Conservation (phyloP, 164 flowering plant species). For the Umbellularia californica region DNA sequence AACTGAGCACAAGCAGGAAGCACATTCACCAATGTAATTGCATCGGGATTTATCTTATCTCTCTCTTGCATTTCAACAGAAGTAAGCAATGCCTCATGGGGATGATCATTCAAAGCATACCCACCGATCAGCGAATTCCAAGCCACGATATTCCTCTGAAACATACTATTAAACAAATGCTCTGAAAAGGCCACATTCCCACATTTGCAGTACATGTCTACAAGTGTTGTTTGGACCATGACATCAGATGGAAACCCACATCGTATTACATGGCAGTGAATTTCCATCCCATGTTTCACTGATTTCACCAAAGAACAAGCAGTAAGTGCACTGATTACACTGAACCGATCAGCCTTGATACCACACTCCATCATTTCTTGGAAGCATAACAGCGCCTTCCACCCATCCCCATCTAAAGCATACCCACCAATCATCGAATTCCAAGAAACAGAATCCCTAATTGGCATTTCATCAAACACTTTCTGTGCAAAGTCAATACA, state of each 20-base stretch:
- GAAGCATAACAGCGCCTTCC: slow-evolving; percentile 32
- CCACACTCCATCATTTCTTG: slow-evolving; percentile 36
- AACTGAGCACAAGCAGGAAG: slow-evolving; percentile 53
- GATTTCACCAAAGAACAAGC: slow-evolving; percentile 41
- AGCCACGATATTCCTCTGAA: slow-evolving; percentile 30
- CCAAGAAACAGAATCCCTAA: slow-evolving; percentile 65
- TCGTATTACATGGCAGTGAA: slow-evolving; percentile 31
- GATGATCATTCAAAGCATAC: slow-evolving; percentile 30
- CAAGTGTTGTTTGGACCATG: slow-evolving; percentile 52
- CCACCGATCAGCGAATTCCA: slow-evolving; percentile 67
- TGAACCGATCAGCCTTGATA: slow-evolving; percentile 36
- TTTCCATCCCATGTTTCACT: slow-evolving; percentile 34
- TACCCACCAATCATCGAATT: slow-evolving; percentile 65
- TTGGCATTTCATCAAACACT: slow-evolving; percentile 52
- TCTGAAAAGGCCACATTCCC: slow-evolving; percentile 41
- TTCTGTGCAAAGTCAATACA: slow-evolving; percentile 36
- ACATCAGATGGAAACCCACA: slow-evolving; percentile 20
- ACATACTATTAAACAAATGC: slow-evolving; percentile 32
- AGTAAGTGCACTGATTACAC: slow-evolving; percentile 35
- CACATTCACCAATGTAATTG: slow-evolving; percentile 52
- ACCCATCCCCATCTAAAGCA: slow-evolving; percentile 42
- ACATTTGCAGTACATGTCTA: slow-evolving; percentile 72
- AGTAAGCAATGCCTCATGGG: slow-evolving; percentile 35
- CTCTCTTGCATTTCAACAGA: slow-evolving; percentile 39
- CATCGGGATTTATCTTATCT: slow-evolving; percentile 36